These are phyloP conservation scores for Exophiala alcalophila DNA, from an alignment of 2,329 filamentous ascomycete species.

Conservation along the genomic window DNA sequence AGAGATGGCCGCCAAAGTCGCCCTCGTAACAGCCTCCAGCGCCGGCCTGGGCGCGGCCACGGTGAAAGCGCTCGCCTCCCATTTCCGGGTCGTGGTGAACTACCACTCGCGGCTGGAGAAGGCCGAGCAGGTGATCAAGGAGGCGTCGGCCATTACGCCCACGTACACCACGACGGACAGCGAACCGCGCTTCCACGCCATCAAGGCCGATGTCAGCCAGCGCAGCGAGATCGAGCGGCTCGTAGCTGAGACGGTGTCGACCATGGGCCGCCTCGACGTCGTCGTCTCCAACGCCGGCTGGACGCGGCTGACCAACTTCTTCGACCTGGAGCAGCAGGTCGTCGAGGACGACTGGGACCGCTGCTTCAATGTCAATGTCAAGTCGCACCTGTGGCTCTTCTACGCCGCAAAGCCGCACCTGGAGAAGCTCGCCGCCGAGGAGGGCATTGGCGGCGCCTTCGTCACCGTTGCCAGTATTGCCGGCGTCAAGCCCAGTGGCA, in stretches of 20 bases:
- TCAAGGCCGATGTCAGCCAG: slow-evolving; percentile 29
- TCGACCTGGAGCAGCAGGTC: slow-evolving; percentile 30
- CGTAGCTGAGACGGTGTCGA: slow-evolving; percentile 43
- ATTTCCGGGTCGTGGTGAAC: slow-evolving; percentile 32
- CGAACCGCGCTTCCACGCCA: slow-evolving; percentile 28
- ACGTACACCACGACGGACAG: slow-evolving; percentile 1
- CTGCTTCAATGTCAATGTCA: slow-evolving; percentile 62
- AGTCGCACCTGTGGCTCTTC: slow-evolving; percentile 59
- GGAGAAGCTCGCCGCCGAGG: slow-evolving; percentile 43
- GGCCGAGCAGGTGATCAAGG: slow-evolving; percentile 28
- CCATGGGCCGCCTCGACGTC: slow-evolving; percentile 49
- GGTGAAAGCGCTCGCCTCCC: slow-evolving; percentile 28
- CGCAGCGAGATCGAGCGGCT: slow-evolving; percentile 36
- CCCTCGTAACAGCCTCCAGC: slow-evolving; percentile 30
- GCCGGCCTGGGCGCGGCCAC: slow-evolving; percentile 30
- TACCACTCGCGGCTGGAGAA: slow-evolving; percentile 30
- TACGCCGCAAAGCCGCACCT: slow-evolving; percentile 55
- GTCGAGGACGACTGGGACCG: slow-evolving; percentile 58
- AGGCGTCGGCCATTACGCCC: slow-evolving; percentile 25
- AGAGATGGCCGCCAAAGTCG: slow-evolving; percentile 29
- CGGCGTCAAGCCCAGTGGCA: slow-evolving; percentile 62
- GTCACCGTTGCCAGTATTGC: slow-evolving; percentile 60
- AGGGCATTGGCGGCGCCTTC: slow-evolving; percentile 20
- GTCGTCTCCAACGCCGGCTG: slow-evolving; percentile 44
- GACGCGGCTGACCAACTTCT: slow-evolving; percentile 41